These are phyloP conservation scores for Ganoderma lingzhi DNA, from an alignment of 1,284 basidiomycete genomes.

Conservation along the genomic window DNA sequence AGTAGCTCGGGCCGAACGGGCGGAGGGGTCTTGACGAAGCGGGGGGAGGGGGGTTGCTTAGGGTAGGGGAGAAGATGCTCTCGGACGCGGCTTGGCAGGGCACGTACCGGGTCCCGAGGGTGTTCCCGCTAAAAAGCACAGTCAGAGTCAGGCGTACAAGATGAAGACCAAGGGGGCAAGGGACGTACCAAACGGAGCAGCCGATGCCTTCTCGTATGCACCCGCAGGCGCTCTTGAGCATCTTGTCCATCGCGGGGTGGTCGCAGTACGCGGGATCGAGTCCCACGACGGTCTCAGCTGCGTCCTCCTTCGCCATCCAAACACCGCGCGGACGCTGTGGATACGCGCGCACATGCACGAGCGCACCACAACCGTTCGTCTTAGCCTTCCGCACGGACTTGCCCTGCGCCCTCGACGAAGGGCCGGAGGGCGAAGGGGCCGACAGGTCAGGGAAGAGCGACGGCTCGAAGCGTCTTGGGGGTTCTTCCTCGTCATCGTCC, in stretches of 20 bases:
- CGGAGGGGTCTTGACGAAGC: conserved; percentile 41
- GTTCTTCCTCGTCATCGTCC: conserved; percentile 30
- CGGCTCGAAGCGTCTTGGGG: conserved; percentile 30
- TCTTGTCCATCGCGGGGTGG: conserved; percentile 52
- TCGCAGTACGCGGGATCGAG: conserved; percentile 66
- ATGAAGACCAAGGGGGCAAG: conserved; percentile 11
- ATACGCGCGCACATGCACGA: conserved; percentile 61
- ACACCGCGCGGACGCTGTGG: conserved; percentile 58
- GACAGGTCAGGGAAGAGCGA: conserved; percentile 27
- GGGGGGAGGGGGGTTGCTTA: conserved; percentile 28
- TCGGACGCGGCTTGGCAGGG: conserved; percentile 66
- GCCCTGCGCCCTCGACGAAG: conserved; percentile 39
- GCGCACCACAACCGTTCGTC: conserved; percentile 66
- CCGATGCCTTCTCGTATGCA: conserved; percentile 71
- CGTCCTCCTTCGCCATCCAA: conserved; percentile 62
- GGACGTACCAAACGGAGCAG: conserved; percentile 64
- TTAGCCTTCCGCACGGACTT: conserved; percentile 45
- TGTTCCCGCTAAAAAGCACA: conserved; percentile 57
- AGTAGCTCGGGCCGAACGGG: conserved; percentile 56
- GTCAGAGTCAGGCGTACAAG: conserved; percentile 17
- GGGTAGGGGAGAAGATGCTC: conserved; percentile 48
- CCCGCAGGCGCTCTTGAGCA: conserved; percentile 63
- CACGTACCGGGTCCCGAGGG: conserved; percentile 66
- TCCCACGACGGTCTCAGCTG: conserved; percentile 56
- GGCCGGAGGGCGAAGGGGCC: conserved; percentile 35